Evolutionary conservation across 768 basidiomycete genomes (phyloP), one percentile per base, ranked within the genome.

Genomic region (Punctularia strigosozonata): DNA sequence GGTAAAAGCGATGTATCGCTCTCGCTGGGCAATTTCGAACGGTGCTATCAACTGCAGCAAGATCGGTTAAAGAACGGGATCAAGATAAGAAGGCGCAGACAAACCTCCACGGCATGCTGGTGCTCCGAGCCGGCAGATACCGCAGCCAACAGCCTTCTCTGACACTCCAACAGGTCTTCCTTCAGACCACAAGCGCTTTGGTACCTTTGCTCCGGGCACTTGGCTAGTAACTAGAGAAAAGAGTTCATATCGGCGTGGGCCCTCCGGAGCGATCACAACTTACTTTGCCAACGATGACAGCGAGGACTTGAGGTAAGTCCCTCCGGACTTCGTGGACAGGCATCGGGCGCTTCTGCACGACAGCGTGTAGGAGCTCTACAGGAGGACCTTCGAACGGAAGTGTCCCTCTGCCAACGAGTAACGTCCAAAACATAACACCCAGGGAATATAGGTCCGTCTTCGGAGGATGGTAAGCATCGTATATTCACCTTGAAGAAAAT

Each of bases 371-470:
- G 18, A 85, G 59, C 50, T 85, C 80, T 45, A 79, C 44, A 8
- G 62, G 60, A 3, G 57, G 55, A 10, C 64, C 63, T 41, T 64
- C 63, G 43, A 63, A 62, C 2, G 60, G 60, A 39, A 59, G 37
- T 23, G 52, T 55, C 20, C 60, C 80, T 25, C 75, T 64, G 18
- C 81, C 80, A 13, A 80, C 78, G n/a, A 83, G 63, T 3, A 82
- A 59, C 7, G 78, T 80, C 80, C 80, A 83, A 51, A 81, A 80
- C 47, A 80, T 53, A 41, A 81, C 71, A 2, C 82, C 82, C 5
- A 83, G 63, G 1, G 79, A 77, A 52, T 85, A 83, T 21, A 85
- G 56, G 54, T 85, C 82, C 10, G 82, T 81, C 42, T n/a, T n/a
- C n/a, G n/a, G n/a, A n/a, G n/a, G n/a, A n/a, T n/a, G n/a, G n/a